Conservation (phyloP, 2,329 filamentous ascomycete species). For the Cercospora sojina region DNA sequence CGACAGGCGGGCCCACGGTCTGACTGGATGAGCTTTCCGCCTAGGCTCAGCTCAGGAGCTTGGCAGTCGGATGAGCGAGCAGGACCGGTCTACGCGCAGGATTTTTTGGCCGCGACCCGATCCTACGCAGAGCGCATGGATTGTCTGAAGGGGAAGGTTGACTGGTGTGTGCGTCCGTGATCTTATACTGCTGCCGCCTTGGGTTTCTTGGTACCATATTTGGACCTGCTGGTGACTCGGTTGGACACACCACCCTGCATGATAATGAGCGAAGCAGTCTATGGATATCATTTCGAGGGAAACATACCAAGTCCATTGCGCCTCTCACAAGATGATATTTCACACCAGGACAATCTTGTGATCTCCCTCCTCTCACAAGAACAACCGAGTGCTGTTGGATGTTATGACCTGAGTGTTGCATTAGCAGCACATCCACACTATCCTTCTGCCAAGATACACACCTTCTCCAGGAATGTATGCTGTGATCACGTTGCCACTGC, state of each 20-base stretch:
- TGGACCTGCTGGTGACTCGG: constrained; percentile 80
- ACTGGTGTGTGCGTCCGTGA: neutral
- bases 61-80: neutral
- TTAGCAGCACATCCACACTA: constrained; percentile 19
- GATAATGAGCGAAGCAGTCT: constrained; percentile 7
- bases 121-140: neutral
- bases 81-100: neutral
- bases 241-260: constrained; percentile 82
- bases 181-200: constrained; percentile 63
- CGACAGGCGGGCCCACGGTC: neutral
- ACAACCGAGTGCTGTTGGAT: constrained; percentile 99
- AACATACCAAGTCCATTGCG: constrained; percentile 83
- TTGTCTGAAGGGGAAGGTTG: neutral
- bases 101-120: neutral
- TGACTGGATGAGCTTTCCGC: neutral
- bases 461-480: constrained; percentile 95
- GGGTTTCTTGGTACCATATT: constrained; percentile 98
- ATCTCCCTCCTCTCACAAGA: constrained; percentile 85
- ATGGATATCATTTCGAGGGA: neutral
- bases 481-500: constrained; percentile 80
- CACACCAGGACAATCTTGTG: constrained; percentile 98
- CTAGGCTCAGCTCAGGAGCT: neutral
- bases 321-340: constrained; percentile 91
- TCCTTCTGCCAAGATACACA: constrained; percentile 37
- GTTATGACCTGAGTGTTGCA: constrained; percentile 67